phyloP scores from a whole-genome alignment of 192 early-diverging fungal genomes.

The Linnemannia hyalina region DNA sequence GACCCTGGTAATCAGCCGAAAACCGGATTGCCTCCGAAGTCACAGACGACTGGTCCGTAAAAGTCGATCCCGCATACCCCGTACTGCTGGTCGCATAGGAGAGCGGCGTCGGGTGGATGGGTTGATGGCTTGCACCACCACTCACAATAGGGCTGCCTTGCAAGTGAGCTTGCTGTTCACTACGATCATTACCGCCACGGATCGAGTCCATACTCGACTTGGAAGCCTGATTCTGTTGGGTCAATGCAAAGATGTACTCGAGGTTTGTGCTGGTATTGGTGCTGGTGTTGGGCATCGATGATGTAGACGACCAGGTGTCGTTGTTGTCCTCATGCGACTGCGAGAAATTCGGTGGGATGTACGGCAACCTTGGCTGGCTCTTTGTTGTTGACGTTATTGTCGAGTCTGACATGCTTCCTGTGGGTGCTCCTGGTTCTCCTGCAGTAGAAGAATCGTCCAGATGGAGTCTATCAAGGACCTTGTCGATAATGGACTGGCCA shows the following conservation, averaged over 20 bases:
- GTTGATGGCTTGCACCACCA: not conserved
- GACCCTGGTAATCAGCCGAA: conserved; percentile 25
- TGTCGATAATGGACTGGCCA: conserved; percentile 47
- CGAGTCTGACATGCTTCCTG: not conserved
- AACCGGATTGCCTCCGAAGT: conserved; percentile 25
- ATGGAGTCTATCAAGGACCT: conserved; percentile 42
- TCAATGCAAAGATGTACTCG: conserved; percentile 40
- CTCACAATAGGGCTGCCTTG: not conserved
- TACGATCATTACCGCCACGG: conserved; percentile 8
- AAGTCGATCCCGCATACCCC: conserved; percentile 6
- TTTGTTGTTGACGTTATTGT: not conserved
- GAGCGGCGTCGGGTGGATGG: not conserved
- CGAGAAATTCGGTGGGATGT: conserved; percentile 20
- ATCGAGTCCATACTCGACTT: conserved; percentile 42
- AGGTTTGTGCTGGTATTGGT: conserved; percentile 46
- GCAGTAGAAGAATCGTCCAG: conserved; percentile 14
- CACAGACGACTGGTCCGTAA: conserved; percentile 18
- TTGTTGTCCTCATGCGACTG: conserved; percentile 38
- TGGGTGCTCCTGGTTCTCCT: not conserved
- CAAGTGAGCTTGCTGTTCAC: not conserved
- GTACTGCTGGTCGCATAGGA: conserved; percentile 8
- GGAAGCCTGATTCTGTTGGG: conserved; percentile 24
- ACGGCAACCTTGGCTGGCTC: not conserved
- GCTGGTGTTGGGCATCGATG: conserved; percentile 41
- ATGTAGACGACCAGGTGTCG: conserved; percentile 48